Base-by-base conservation (phyloP, 805 yeast species). In the Saccharomycopsis fodiens region DNA sequence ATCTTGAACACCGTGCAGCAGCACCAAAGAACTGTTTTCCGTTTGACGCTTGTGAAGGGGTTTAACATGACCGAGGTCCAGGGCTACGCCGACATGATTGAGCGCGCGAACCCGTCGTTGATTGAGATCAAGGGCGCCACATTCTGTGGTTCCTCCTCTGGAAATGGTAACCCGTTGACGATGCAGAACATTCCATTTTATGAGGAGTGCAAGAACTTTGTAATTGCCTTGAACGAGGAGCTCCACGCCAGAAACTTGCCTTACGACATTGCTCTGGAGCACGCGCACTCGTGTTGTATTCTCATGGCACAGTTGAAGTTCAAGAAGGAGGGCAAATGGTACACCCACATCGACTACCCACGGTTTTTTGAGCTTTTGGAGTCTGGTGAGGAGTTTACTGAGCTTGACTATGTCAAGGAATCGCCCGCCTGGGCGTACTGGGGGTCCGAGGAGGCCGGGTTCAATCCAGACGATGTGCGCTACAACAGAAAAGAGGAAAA, bases 101-200 rank as follows among this genome's bases (percentile, higher is more conserved):
- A 73, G 48, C 72, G 79, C 46, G 96, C 88, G 2, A 65, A 68
- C 49, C 97, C 97, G 2, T 81, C 95, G 36, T 85, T 88, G 55
- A 83, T 88, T 48, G 97, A 88, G 63, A 82, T 88, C 50, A 88
- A 88, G 64, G 97, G 97, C 45, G 96, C 95, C 10, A 88, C 97
- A 0, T 88, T 85, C 66, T 87, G 96, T 68, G 97, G 97, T 0
- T 82, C 94, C 0, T 83, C 95, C 10, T 67, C 66, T 46, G 86
- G 82, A 39, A 84, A 85, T 60, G 89, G 93, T 29, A 86, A 88
- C 58, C 89, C 95, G 40, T 69, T 88, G 54, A 87, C 96, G 2
- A 88, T 88, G 97, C 91, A 88, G 60, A 88, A 88, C 58, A 93
- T 89, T 46, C 97, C 97, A 38, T 88, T 85, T 59, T 88, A 88